Base-by-base conservation (phyloP, 176 grass and related monocot genomes). In the Thalia dealbata region DNA sequence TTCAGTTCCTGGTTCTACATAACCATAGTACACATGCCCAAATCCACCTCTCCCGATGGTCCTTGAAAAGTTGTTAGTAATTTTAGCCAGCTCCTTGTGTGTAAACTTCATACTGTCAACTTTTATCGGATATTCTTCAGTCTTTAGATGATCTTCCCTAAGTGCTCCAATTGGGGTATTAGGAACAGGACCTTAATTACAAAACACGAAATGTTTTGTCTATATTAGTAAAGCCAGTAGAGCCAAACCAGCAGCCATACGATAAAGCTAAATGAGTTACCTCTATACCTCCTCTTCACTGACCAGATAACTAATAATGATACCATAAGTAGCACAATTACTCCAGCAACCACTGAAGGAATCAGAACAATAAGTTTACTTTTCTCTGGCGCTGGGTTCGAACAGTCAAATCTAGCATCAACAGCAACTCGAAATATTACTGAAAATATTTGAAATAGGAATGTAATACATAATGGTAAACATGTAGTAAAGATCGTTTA, bases 71-170 rank as follows among this genome's bases (percentile, higher is more conserved):
- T 51, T 51, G 9, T 71, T 71, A 43, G 68, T 50, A 3, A 71
- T 71, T 43, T 10, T 24, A 15, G 14, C 32, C 68, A 71, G 51
- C 14, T 71, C n/a, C 12, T 15, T 27, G 44, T 28, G 46, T 15
- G 68, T 16, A 18, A 71, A 71, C 10, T 50, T 3, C 61, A 64
- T 64, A 18, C 21, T 64, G 30, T 30, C 3, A 64, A 29, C 13
- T 21, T 4, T 18, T 18, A 22, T 16, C 29, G 42, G 67, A 10
- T 82, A 76, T 27, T 80, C 86, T 56, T 89, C 65, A 50, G 85
- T 26, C 5, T 70, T 48, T 48, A 1, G 4, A 18, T 64, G 11
- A 28, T 64, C 3, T 15, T 64, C 61, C 61, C 30, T 29, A 29
- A 2, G 12, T 14, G 7, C 10, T 14, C 61, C 13, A 28, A 25